Conservation (phyloP, 495 filamentous ascomycete species). For the Penicillium antarcticum region DNA sequence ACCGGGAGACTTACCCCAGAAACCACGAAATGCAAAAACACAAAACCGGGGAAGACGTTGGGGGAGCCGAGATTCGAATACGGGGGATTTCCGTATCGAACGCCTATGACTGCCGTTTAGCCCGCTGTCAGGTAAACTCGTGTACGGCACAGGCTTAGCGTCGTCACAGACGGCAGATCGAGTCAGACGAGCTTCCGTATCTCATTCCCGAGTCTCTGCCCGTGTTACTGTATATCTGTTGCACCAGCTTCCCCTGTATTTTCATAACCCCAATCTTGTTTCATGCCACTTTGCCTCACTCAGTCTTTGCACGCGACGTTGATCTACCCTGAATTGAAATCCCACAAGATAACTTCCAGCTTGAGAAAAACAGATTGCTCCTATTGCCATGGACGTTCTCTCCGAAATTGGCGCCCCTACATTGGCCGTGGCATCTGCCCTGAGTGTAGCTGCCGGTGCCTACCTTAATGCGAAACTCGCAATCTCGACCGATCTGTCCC, state of each 20-base stretch:
- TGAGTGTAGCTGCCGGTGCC: slow-evolving; percentile 39
- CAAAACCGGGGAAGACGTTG: slow-evolving; percentile 2
- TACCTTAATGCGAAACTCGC: slow-evolving; percentile 50
- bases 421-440: slow-evolving; percentile 35
- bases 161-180: slow-evolving; percentile 28
- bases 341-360: no score
- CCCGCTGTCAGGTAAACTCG: no score
- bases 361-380: not conserved
- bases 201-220: slow-evolving; percentile 5
- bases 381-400: slow-evolving; percentile 33
- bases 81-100: slow-evolving; percentile 3
- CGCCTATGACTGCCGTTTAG: no score
- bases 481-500: slow-evolving; percentile 40
- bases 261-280: no score
- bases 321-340: not conserved
- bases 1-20: not conserved
- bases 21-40: not conserved
- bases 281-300: no score
- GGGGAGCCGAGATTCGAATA: slow-evolving; percentile 2
- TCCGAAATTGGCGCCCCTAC: slow-evolving; percentile 34
- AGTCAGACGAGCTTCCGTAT: slow-evolving; percentile 27
- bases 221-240: not conserved
- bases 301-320: no score
- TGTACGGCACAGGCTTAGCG: not conserved
- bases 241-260: no score